Conservation (phyloP, 2,329 filamentous ascomycete genomes). For the Claviceps sp. region DNA sequence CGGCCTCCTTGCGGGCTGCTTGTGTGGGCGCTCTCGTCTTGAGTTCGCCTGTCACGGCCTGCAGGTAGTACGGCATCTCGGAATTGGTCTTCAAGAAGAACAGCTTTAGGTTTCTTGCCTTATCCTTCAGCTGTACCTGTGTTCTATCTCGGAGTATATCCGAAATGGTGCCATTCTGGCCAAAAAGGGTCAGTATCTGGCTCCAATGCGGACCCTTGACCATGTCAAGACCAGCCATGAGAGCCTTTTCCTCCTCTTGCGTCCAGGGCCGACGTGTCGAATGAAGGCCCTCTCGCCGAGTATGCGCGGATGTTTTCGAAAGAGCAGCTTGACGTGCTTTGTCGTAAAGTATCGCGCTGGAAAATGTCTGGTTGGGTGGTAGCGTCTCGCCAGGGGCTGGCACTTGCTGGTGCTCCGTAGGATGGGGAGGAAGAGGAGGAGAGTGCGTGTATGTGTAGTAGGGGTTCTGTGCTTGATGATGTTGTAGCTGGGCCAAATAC, state of each 20-base stretch:
- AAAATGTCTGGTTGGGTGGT: constrained; percentile 42
- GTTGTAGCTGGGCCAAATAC: constrained; percentile 25
- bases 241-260: constrained; percentile 75
- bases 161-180: constrained; percentile 63
- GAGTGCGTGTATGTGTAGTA: constrained; percentile 23
- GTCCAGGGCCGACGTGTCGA: constrained; percentile 70
- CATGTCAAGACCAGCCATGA: constrained; percentile 78
- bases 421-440: constrained; percentile 22
- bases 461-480: constrained; percentile 22
- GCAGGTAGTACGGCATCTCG: constrained; percentile 78
- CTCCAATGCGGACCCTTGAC: constrained; percentile 91
- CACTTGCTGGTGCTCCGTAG: constrained; percentile 19
- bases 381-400: constrained; percentile 24
- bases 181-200: constrained; percentile 76
- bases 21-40: constrained; percentile 72
- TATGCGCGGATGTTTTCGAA: constrained; percentile 41
- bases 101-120: constrained; percentile 77
- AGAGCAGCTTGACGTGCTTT: constrained; percentile 45
- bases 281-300: constrained; percentile 42
- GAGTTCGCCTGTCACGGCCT: constrained; percentile 78
- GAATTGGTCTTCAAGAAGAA: constrained; percentile 88
- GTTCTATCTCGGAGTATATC: constrained; percentile 79
- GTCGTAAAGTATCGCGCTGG: constrained; percentile 43
- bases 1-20: constrained; percentile 54
- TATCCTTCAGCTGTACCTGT: constrained; percentile 86